Base-by-base conservation (phyloP, 73 alveolate species). In the Paramecium tetraurelia region DNA sequence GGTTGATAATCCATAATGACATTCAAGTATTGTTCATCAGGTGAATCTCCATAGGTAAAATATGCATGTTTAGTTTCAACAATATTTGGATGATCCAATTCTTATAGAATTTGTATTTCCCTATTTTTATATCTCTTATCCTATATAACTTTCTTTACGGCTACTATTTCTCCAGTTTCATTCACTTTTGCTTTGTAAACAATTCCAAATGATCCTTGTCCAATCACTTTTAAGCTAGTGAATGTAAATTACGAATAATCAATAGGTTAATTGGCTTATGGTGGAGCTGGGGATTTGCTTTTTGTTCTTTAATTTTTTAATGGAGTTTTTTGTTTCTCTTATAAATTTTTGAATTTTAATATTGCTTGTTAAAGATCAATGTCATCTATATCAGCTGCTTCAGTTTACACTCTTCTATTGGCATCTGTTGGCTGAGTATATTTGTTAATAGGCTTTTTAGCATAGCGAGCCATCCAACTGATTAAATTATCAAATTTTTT, bases 1-100 rank as follows among this genome's bases (percentile, higher is more conserved):
- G 99, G 99, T 40, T 96, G 93, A 95, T 95, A 97, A 92, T 96
- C 99, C 99, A 97, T 97, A 71, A 97, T 97, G 8, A 94, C 97
- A 93, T 97, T 96, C 84, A 97, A 85, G 94, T 95, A 97, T 68
- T 87, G 95, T 92, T 96, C 99, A 27, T 95, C 99, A 1, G 95
- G 95, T 72, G 95, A 59, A 84, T 95, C 98, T 12, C 98, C 98
- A 59, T 93, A 90, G 10, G 99, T 97, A 89, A 95, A 97, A 85
- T 96, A 97, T 50, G 95, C 97, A 93, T 97, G 97, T 86, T 86
- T 95, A 63, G 97, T 93, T 41, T 92, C 84, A 46, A 97, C 94
- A 33, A 95, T 95, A 93, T 97, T 97, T 12, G 99, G 99, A 87
- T 97, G 99, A 58, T 90, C 94, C 72, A 97, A 95, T 89, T 95